A percentile compares a stretch with the other conserved stretches of the same genome.
Conservation (phyloP, 345 rosid genomes). For the Tarenaya hassleriana region DNA sequence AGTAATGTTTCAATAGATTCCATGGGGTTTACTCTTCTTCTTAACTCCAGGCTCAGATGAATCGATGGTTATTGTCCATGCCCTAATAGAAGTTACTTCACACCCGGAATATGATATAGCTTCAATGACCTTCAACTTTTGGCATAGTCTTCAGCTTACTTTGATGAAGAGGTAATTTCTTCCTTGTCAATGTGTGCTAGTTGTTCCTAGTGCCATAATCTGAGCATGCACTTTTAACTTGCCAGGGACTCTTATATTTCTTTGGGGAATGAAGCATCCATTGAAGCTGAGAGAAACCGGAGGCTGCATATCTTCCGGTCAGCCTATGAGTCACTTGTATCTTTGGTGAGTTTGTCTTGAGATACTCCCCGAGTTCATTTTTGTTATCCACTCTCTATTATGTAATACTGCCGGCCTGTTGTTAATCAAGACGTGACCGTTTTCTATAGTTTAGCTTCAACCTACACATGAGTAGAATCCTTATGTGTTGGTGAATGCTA, state of each 20-base stretch:
- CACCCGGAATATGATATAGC: constrained; percentile 95
- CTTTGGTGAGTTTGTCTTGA: constrained; percentile 60
- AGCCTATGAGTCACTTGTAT: constrained; percentile 77
- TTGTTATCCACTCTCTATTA: constrained; percentile 10
- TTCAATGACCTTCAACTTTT: constrained; percentile 97
- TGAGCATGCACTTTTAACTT: constrained; percentile 25
- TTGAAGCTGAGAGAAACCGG: constrained; percentile 79
- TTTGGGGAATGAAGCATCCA: constrained; percentile 57
- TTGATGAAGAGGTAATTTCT: constrained; percentile 65
- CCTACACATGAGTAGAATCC: too few species aligned
- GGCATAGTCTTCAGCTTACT: constrained; percentile 94
- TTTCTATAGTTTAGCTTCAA: too few species aligned
- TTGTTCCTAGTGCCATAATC: constrained; percentile 19
- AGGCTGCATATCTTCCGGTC: constrained; percentile 68
- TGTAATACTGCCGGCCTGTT: constrained; percentile 6
- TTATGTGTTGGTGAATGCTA: too few species aligned
- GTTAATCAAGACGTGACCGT: too few species aligned
- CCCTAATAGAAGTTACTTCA: constrained; percentile 86
- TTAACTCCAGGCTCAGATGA: constrained; percentile 78
- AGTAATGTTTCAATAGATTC: constrained; percentile 10
- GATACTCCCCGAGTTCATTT: constrained; percentile 8
- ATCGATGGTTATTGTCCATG: constrained; percentile 79
- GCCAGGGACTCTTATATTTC: constrained; percentile 70
- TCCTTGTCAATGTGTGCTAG: constrained; percentile 14
- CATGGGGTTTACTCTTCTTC: constrained; percentile 18